Evolutionary conservation across 495 filamentous ascomycete genomes (phyloP), one percentile per base, ranked within the genome.

Genomic region (Penicillium cosmopolitanum): DNA sequence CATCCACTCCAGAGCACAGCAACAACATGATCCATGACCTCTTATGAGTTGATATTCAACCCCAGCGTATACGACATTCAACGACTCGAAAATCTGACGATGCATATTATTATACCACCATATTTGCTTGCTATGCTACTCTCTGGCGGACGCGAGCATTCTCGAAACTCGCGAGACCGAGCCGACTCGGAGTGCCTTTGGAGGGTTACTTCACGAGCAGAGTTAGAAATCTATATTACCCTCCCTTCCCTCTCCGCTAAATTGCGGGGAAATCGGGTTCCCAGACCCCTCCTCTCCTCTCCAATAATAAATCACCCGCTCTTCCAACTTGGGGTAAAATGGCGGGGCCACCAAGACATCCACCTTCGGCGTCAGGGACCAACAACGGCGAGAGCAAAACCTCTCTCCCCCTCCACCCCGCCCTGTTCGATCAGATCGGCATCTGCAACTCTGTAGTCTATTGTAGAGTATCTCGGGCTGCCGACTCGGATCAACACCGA

Each of bases 401-500:
- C 25, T 11, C 38, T 36, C 50, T 28, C 43, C 40, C 46, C 40
- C 16, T 19, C 50, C 33, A 15, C 2, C 35, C 12, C 6, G 10
- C 21, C 3, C 8, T 48, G 21, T 21, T 19, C 16, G 44, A 47
- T 38, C 23, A 10, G 44, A 25, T 47, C 21, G 44, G 44, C 13
- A 11, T 19, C 16, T 25, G 44, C 21, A 19, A 21, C 44, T 16
- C 4, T 16, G 16, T 11, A 19, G 16, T 47, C 16, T 15, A 11
- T 11, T 16, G 55, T 35, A 28, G 35, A 42, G 2, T 28, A 46
- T 50, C 12, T 55, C 50, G 43, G 58, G 36, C 50, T 51, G 19
- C 60, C 36, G 60, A 57, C 35, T 63, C 65, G 65, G 63, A 51
- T 47, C 40, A 69, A 55, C 19, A 28, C 54, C 62, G 60, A 67